Evolutionary conservation across 129 eudicot genomes (phyloP), one percentile per base, ranked within the genome.

Genomic region (Saposhnikovia divaricata): DNA sequence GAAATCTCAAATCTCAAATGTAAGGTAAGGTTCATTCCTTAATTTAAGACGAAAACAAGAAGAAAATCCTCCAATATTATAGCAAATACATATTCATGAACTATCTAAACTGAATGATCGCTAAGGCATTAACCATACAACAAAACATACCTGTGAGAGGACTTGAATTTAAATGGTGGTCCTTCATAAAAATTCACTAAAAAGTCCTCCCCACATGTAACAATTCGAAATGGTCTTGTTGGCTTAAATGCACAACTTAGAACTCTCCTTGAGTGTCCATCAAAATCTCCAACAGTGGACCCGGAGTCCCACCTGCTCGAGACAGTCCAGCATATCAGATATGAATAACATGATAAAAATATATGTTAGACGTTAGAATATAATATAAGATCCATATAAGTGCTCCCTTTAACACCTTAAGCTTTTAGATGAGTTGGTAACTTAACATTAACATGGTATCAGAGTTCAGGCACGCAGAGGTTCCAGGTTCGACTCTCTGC

Each of bases 221-320:
- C 97, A n/a, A 94, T 92, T 55, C 98, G 97, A 80, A 88, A 94
- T 27, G 98, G 98, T 66, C 98, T 87, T 77, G 98, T 91, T 69
- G 98, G 97, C 87, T 94, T 91, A 77, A 94, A 94, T 65, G 97
- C 93, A 85, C 98, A 94, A 79, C 98, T 94, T 27, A 94, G 77
- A 87, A 90, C 97, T 85, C 98, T 86, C 82, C 82, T 94, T n/a
- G 98, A 94, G 68, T 94, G 97, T 42, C 98, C 98, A 46, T 94
- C 98, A 71, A 94, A 94, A 44, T 94, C 97, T 79, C 98, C 98
- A 59, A 91, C 98, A 83, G 88, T 94, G 75, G 87, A 84, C 85
- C 98, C 98, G 38, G 98, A 94, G 86, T 94, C 97, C 98, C 98
- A 94, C 98, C 98, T 94, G 85, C 84, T 79, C 66, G 83, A 80